A percentile compares a stretch with the other conserved stretches of the same genome.
phyloP scores from a whole-genome alignment of 352 stramenopile species.

The Pythium sukuiense region DNA sequence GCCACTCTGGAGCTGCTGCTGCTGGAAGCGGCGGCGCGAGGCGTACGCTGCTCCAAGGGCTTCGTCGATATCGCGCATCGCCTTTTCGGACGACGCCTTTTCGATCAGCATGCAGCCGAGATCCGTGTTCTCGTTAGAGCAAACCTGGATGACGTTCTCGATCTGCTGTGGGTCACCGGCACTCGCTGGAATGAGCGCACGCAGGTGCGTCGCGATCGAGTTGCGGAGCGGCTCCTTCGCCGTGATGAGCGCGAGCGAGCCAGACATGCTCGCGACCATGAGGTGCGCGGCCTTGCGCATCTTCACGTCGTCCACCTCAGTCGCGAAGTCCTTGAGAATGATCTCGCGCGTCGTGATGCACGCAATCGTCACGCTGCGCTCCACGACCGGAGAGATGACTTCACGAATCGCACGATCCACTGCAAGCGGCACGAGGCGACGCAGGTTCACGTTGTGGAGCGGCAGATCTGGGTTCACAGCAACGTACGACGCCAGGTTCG shows the following conservation, averaged over 20 bases:
- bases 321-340: conserved; percentile 99
- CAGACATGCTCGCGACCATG: conserved; percentile 98
- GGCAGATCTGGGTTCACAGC: conserved; percentile 96
- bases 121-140: conserved; percentile 98
- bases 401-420: conserved; percentile 98
- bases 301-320: conserved; percentile 93
- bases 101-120: conserved; percentile 99
- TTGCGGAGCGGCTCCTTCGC: conserved; percentile 97
- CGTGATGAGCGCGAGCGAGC: conserved; percentile 97
- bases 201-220: conserved; percentile 96
- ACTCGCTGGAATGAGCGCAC: conserved; percentile 87
- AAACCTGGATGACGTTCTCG: conserved; percentile 97
- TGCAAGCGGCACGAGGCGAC: conserved; percentile 95
- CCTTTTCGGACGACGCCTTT: conserved; percentile 99
- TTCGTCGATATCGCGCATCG: conserved; percentile 98
- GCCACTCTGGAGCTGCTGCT: conserved; percentile 81
- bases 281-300: conserved; percentile 97
- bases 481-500: conserved; percentile 98
- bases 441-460: conserved; percentile 93
- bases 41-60: conserved; percentile 86
- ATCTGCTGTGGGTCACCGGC: conserved; percentile 91
- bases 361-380: conserved; percentile 98
- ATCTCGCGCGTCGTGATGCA: conserved; percentile 98
- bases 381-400: conserved; percentile 98
- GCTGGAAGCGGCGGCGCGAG: conserved; percentile 80